Conservation (phyloP, 345 rosid species). For the Camelina hispida region DNA sequence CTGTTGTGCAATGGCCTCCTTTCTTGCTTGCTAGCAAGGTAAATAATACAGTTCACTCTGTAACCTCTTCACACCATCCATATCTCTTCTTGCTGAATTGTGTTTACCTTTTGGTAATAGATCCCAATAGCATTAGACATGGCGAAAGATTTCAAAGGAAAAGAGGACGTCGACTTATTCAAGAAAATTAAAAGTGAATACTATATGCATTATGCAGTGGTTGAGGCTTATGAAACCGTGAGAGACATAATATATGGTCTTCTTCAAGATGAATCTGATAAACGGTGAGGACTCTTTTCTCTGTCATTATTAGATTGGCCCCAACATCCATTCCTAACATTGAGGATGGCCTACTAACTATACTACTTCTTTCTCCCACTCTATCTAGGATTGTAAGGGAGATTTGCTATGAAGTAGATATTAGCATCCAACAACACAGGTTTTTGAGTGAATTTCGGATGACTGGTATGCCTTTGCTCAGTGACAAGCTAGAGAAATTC, state of each 20-base stretch:
- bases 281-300: constrained; percentile 50
- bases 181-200: constrained; percentile 74
- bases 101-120: constrained; percentile 51
- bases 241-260: constrained; percentile 62
- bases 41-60: constrained; percentile 37
- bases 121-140: constrained; percentile 98
- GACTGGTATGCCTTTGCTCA: constrained; percentile 79
- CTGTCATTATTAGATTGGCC: not conserved
- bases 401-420: constrained; percentile 63
- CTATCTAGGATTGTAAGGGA: constrained; percentile 55
- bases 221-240: constrained; percentile 83
- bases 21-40: constrained; percentile 98
- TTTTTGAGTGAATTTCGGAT: constrained; percentile 71
- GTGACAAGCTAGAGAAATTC: constrained; percentile 77
- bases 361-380: constrained; percentile 27
- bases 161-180: constrained; percentile 70
- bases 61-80: constrained; percentile 26
- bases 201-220: constrained; percentile 78
- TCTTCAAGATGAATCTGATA: constrained; percentile 71
- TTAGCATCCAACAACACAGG: constrained; percentile 49
- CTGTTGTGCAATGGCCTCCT: constrained; percentile 96
- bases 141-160: constrained; percentile 93
- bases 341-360: constrained; percentile 25
- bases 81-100: constrained; percentile 32
- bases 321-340: constrained; percentile 20